phyloP scores from a whole-genome alignment of 139 green algal genomes.

The Tetraselmis chui region DNA sequence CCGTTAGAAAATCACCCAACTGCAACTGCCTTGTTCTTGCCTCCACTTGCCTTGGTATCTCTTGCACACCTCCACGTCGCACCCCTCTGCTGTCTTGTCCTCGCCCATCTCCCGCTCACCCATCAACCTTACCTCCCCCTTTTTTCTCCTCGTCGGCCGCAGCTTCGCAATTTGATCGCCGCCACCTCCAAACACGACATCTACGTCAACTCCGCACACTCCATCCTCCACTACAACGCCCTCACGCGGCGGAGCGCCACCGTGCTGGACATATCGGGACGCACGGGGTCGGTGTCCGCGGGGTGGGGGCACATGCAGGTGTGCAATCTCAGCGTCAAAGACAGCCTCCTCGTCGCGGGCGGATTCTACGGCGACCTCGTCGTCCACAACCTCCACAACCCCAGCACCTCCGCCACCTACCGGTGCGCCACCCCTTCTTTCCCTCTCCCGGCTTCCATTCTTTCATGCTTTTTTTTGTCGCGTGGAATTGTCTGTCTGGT shows the following conservation, averaged over 20 bases:
- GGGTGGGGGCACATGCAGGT: conserved; percentile 57
- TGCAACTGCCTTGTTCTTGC: not conserved
- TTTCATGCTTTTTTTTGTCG: no score
- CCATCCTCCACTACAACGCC: conserved; percentile 67
- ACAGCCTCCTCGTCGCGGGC: conserved; percentile 65
- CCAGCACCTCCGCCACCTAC: not conserved
- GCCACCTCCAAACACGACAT: conserved; percentile 70
- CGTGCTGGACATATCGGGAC: conserved; percentile 34
- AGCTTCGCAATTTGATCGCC: conserved; percentile 86
- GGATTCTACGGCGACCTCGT: conserved; percentile 83
- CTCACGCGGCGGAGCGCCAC: conserved; percentile 13
- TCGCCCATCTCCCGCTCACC: not conserved
- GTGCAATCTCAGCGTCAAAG: conserved; percentile 62
- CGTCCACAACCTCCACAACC: conserved; percentile 26
- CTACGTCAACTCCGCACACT: conserved; percentile 66
- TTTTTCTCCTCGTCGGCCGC: not conserved
- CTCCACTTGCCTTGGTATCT: not conserved
- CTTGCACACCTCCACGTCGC: no score
- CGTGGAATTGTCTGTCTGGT: no score
- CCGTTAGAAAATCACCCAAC: not conserved
- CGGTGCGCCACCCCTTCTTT: no score
- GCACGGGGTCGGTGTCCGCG: not conserved
- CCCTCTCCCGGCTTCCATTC: no score
- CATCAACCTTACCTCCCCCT: not conserved
- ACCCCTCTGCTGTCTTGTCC: no score